Evolutionary conservation across 2,329 filamentous ascomycete species (phyloP), one percentile per base, ranked within the genome.

Genomic region (Coniochaeta prunicola): DNA sequence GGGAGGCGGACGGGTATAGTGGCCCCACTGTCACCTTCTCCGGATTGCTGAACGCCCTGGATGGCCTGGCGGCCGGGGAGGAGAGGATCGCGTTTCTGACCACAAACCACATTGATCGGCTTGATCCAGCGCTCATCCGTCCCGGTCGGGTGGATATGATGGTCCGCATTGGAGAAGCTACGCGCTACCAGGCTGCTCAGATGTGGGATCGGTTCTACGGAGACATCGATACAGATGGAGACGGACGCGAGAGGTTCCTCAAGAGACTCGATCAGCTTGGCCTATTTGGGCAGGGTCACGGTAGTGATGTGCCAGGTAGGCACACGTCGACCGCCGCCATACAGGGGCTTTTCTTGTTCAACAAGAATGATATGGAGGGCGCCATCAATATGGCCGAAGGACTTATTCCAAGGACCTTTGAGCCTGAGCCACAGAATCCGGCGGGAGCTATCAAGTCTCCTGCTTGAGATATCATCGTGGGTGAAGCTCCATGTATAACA

Each of bases 131-230:
- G 4, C 76, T 99, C 45, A 91, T 97, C 54, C 83, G 94, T 26
- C 94, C 94, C 0, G 94, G 94, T 0, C 84, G 94, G 55, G 92
- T 99, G 0, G 94, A 99, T 73, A 89, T 97, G 88, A 94, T 91
- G 64, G 83, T 96, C 3, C 85, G 91, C 58, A 88, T 99, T 55
- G 93, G 92, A 38, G 90, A 96, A 72, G 92, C 93, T 33, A 93
- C 90, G 2, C 81, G 85, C 60, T 89, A 90, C 71, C 94, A 97
- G 74, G 92, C 96, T 19, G 84, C 78, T 15, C 81, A 88, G 72
- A 89, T 99, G 76, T 99, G 93, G 92, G 89, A 96, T 71, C 86
- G 94, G 21, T 99, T 97, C 76, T 99, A 97, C 69, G 89, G 89
- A 4, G 90, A 96, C 34, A 77, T 91, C 26, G 92, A 96, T 68